Conservation (phyloP, 1,284 basidiomycete genomes). For the Trametes polyzona region DNA sequence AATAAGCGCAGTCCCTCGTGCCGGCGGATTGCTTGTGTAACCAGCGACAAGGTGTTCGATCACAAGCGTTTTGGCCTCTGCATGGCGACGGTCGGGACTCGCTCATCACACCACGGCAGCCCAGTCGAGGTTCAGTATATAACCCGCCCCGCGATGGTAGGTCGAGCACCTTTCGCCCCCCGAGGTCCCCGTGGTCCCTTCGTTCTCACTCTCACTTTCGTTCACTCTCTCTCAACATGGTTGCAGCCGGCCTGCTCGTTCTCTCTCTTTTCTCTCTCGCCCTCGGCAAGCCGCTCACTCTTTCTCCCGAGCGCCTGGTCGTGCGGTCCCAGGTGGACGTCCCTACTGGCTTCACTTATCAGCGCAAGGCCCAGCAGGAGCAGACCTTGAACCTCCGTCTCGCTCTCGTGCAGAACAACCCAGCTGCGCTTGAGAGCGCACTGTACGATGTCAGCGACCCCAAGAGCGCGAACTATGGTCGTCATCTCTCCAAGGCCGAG, state of each 20-base stretch:
- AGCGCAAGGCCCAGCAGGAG: slow-evolving; percentile 23
- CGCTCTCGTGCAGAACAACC: slow-evolving; percentile 32
- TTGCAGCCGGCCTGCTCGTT: slow-evolving; percentile 30
- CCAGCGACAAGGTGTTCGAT: slow-evolving; percentile 19
- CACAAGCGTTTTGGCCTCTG: slow-evolving; percentile 18
- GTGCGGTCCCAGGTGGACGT: slow-evolving; percentile 22
- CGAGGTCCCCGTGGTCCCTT: slow-evolving; percentile 52
- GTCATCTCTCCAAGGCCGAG: slow-evolving; percentile 24
- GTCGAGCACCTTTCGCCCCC: slow-evolving; percentile 29
- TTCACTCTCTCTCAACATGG: slow-evolving; percentile 28
- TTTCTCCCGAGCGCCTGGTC: slow-evolving; percentile 46
- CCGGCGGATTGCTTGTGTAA: slow-evolving; percentile 12
- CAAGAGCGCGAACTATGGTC: slow-evolving; percentile 25
- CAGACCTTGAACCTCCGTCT: slow-evolving; percentile 29
- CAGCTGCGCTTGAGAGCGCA: slow-evolving; percentile 26
- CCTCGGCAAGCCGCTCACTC: slow-evolving; percentile 23
- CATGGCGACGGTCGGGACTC: slow-evolving; percentile 20
- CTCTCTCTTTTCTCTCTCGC: slow-evolving; percentile 28
- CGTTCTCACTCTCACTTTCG: slow-evolving; percentile 20
- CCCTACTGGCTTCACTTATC: slow-evolving; percentile 27
- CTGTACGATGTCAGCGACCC: slow-evolving; percentile 32
- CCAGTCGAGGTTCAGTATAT: slow-evolving; percentile 9
- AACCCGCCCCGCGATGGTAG: neutral
- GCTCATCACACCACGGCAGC: neutral
- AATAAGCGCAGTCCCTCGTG: slow-evolving; percentile 12